Evolutionary conservation across 495 filamentous ascomycete species (phyloP).

Genomic region (Trichoderma virens): DNA sequence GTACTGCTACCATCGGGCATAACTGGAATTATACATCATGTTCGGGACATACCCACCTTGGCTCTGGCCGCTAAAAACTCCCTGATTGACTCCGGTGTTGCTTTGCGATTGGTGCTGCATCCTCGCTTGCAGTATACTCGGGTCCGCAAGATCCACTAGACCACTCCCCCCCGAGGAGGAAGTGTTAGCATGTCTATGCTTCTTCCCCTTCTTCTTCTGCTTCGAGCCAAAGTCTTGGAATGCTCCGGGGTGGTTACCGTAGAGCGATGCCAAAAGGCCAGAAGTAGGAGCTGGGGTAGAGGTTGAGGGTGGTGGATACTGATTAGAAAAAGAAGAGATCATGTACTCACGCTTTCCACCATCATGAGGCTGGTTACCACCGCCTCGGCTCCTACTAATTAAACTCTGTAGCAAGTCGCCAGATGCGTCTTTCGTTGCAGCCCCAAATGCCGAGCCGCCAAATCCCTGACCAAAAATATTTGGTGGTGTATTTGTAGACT

Average conservation of each 20-base stretch:
- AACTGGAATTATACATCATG: constrained; percentile 78
- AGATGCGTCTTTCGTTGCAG: constrained; percentile 51
- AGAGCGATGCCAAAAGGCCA: constrained; percentile 82
- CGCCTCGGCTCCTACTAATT: constrained; percentile 49
- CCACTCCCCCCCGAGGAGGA: constrained; percentile 95
- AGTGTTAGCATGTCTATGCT: constrained; percentile 99
- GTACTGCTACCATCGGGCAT: constrained; percentile 59
- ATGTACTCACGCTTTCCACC: constrained; percentile 94
- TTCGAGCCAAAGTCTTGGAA: constrained; percentile 82
- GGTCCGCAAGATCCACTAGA: constrained; percentile 99
- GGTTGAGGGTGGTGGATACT: constrained; percentile 67
- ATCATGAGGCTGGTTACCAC: constrained; percentile 63
- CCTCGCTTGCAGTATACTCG: constrained; percentile 97
- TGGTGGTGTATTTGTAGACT: constrained; percentile 87
- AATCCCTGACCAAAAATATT: constrained; percentile 74
- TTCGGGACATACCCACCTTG: constrained; percentile 96
- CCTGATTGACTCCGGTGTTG: constrained; percentile 75
- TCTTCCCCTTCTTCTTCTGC: constrained; percentile 99
- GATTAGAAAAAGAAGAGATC: constrained; percentile 61
- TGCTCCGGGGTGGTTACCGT: constrained; percentile 74
- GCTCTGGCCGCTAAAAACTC: constrained; percentile 80
- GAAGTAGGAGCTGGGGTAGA: constrained; percentile 84
- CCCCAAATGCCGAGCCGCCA: constrained; percentile 48
- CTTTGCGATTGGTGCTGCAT: constrained; percentile 76
- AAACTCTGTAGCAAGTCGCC: constrained; percentile 77